These are phyloP conservation scores for Pinus taeda DNA, from an alignment of 75 land plant species.

Conservation along the genomic window DNA sequence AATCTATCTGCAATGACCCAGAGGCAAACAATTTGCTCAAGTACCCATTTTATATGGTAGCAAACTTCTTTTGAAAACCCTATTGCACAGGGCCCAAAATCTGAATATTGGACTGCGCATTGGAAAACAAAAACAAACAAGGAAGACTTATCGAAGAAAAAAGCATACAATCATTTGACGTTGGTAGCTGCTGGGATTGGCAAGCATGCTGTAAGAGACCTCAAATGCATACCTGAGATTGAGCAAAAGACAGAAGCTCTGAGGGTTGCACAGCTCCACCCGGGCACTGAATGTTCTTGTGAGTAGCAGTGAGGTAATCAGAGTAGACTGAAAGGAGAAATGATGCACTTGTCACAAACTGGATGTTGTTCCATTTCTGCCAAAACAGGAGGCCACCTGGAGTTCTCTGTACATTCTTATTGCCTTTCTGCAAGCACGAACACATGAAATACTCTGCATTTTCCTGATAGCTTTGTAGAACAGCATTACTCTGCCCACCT, in stretches of 20 bases:
- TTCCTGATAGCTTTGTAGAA: conserved; percentile 28
- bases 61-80: too few species aligned
- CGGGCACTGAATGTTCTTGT: conserved; percentile 23
- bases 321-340: conserved; percentile 36
- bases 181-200: too few species aligned
- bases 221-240: conserved; percentile 22
- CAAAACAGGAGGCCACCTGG: conserved; percentile 43
- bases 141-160: too few species aligned
- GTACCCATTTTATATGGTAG: too few species aligned
- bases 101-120: too few species aligned
- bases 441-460: conserved; percentile 44
- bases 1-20: conserved; percentile 57
- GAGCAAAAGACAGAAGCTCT: conserved; percentile 29
- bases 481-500: conserved; percentile 22
- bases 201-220: too few species aligned
- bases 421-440: conserved; percentile 35
- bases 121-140: too few species aligned
- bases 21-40: too few species aligned
- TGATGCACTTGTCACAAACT: conserved; percentile 42
- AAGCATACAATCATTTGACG: too few species aligned
- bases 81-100: too few species aligned
- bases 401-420: conserved; percentile 19
- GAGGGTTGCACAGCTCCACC: conserved; percentile 12
- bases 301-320: conserved; percentile 28
- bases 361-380: conserved; percentile 55